These are phyloP conservation scores for Iberis pinnata DNA, from an alignment of 345 rosid species.

Conservation along the genomic window DNA sequence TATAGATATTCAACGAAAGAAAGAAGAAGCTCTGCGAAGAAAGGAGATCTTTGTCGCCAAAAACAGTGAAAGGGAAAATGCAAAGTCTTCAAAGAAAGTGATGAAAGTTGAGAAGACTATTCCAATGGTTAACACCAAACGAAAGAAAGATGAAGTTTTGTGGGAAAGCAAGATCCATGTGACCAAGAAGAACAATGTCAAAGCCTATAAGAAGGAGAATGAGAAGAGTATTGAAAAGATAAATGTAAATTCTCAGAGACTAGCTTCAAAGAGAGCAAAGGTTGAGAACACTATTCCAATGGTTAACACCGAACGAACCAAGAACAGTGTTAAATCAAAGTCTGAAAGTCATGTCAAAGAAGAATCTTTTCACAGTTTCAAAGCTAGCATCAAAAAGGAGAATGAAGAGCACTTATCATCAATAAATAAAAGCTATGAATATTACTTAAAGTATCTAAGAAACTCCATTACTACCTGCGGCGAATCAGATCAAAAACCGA, in stretches of 20 bases:
- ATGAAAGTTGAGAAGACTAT: no score
- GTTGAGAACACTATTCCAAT: constrained; percentile 1
- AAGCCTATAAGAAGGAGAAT: not conserved
- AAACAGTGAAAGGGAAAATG: no score
- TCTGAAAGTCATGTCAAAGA: constrained; percentile 21
- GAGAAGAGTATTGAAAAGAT: no score
- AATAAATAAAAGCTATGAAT: constrained; percentile 29
- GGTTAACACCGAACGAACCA: constrained; percentile 10
- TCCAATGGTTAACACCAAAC: no score
- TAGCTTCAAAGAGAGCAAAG: constrained; percentile 16
- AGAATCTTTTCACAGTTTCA: constrained; percentile 1
- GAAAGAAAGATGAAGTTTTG: no score
- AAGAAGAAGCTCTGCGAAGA: no score
- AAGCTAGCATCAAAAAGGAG: constrained; percentile 1
- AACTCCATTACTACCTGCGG: constrained; percentile 10
- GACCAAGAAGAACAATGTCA: not conserved
- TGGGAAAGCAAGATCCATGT: no score
- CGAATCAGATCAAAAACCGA: not conserved
- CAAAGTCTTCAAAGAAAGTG: not conserved
- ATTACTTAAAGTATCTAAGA: constrained; percentile 15
- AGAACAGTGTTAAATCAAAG: constrained; percentile 13
- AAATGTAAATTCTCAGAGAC: constrained; percentile 1
- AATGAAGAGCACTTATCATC: constrained; percentile 4
- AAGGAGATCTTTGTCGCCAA: no score
- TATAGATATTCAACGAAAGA: no score